Conservation (phyloP, 2,329 filamentous ascomycete genomes). For the Exophiala sp. region DNA sequence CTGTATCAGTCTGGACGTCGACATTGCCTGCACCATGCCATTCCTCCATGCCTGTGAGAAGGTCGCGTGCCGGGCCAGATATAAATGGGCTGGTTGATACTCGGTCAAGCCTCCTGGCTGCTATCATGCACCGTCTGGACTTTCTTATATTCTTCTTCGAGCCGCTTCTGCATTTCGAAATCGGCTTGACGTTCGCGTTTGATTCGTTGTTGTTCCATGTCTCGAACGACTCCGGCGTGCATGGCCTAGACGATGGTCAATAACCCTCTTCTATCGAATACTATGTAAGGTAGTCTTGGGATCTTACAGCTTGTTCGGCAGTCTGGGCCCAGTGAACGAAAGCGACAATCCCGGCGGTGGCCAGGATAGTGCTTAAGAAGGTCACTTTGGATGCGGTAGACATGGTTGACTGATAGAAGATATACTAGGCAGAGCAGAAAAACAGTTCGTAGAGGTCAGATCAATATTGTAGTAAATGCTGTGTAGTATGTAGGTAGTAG, state of each 20-base stretch:
- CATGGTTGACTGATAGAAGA: slow-evolving; percentile 49
- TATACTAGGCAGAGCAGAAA: too few species aligned
- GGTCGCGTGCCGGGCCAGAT: too few species aligned
- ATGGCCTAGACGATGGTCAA: slow-evolving; percentile 77
- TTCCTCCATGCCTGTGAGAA: too few species aligned
- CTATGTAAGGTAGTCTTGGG: too few species aligned
- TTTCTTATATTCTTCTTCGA: slow-evolving; percentile 87
- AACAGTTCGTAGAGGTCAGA: too few species aligned
- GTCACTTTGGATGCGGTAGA: slow-evolving; percentile 86
- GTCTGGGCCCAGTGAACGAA: slow-evolving; percentile 88
- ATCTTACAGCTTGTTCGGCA: slow-evolving; percentile 69
- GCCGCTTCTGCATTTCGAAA: slow-evolving; percentile 79
- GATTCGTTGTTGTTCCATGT: slow-evolving; percentile 86
- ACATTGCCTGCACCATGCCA: too few species aligned
- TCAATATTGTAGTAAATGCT: too few species aligned
- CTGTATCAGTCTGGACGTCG: too few species aligned
- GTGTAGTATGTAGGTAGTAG: too few species aligned
- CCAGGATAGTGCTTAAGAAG: slow-evolving; percentile 67
- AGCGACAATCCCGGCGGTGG: slow-evolving; percentile 68
- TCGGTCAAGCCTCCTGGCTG: slow-evolving; percentile 20
- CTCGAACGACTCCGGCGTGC: slow-evolving; percentile 89
- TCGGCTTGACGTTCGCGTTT: slow-evolving; percentile 89
- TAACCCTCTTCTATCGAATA: too few species aligned
- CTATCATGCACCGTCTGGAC: slow-evolving; percentile 62
- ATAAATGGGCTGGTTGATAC: too few species aligned